Evolutionary conservation across 352 stramenopile genomes (phyloP).

Genomic region (Phytophthora cryptogea): DNA sequence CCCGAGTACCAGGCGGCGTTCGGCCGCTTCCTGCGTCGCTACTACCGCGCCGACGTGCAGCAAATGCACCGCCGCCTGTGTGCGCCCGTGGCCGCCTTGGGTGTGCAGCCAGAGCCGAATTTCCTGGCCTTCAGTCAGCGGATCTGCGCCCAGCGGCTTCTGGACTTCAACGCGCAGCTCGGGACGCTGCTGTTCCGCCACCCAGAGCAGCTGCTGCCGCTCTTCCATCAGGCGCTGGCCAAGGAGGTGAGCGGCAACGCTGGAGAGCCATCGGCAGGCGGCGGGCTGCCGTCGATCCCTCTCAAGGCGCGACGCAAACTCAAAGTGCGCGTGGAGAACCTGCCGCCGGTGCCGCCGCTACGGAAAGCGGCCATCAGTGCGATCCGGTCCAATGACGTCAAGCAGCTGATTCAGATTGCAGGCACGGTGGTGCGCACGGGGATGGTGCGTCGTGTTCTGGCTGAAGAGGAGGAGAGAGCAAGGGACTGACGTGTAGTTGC

Average conservation of each 20-base stretch:
- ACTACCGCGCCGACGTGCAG: constrained; percentile 26
- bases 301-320: constrained; percentile 47
- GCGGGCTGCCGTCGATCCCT: constrained; percentile 35
- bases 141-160: constrained; percentile 77
- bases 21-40: constrained; percentile 30
- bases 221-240: constrained; percentile 87
- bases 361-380: constrained; percentile 88
- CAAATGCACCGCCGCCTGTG: constrained; percentile 22
- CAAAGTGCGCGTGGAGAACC: constrained; percentile 91
- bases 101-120: background rate
- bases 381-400: constrained; percentile 92
- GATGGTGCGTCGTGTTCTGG: constrained; percentile 46
- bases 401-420: constrained; percentile 82
- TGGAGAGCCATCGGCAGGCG: constrained; percentile 11
- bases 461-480: background rate
- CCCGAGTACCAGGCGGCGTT: constrained; percentile 40
- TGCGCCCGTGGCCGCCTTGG: background rate
- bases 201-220: constrained; percentile 84
- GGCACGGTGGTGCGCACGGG: constrained; percentile 91
- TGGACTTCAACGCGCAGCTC: constrained; percentile 78
- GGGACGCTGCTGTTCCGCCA: constrained; percentile 89
- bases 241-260: constrained; percentile 41
- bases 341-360: constrained; percentile 87
- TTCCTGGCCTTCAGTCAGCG: constrained; percentile 54
- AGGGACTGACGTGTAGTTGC: background rate